Evolutionary conservation across 176 grass and related monocot species (phyloP).

Genomic region (Olyra latifolia): DNA sequence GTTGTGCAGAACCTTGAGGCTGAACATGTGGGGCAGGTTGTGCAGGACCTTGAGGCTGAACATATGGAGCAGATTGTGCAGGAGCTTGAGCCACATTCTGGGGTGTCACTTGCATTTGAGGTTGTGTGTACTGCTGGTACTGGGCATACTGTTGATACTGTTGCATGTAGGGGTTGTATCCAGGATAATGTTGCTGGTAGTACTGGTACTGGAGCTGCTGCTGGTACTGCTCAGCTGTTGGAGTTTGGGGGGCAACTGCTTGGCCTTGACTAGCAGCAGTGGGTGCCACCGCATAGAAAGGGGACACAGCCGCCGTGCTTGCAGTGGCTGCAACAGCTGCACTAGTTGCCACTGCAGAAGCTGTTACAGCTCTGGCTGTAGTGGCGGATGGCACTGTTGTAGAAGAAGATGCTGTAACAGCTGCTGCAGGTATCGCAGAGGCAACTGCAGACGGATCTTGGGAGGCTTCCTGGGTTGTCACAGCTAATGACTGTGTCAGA

Average conservation of each 20-base stretch:
- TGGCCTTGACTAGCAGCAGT: constrained; percentile 46
- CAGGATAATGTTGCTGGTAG: constrained; percentile 85
- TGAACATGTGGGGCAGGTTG: constrained; percentile 56
- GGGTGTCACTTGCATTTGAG: constrained; percentile 43
- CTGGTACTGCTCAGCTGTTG: constrained; percentile 74
- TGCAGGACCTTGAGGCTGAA: constrained; percentile 47
- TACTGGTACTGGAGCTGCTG: constrained; percentile 72
- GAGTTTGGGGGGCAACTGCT: constrained; percentile 41
- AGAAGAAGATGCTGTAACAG: constrained; percentile 28
- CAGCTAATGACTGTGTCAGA: constrained; percentile 38
- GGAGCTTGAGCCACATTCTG: constrained; percentile 49
- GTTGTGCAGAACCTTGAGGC: constrained; percentile 49
- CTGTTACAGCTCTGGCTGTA: constrained; percentile 28
- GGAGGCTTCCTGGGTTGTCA: constrained; percentile 37
- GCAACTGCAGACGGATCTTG: constrained; percentile 45
- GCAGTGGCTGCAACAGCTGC: constrained; percentile 28
- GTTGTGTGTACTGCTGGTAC: constrained; percentile 70
- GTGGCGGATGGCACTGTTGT: constrained; percentile 14
- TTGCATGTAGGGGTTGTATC: constrained; percentile 70
- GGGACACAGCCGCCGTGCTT: constrained; percentile 8
- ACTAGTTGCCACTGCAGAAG: constrained; percentile 29
- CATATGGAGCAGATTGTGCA: constrained; percentile 47
- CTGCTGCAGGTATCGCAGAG: constrained; percentile 36
- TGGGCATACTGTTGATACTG: constrained; percentile 81
- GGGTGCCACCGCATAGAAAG: constrained; percentile 35